Percentiles rank a stretch among this genome's conserved stretches.
Conservation (phyloP, 2,329 filamentous ascomycete species). For the Plenodomus tracheiphilus region DNA sequence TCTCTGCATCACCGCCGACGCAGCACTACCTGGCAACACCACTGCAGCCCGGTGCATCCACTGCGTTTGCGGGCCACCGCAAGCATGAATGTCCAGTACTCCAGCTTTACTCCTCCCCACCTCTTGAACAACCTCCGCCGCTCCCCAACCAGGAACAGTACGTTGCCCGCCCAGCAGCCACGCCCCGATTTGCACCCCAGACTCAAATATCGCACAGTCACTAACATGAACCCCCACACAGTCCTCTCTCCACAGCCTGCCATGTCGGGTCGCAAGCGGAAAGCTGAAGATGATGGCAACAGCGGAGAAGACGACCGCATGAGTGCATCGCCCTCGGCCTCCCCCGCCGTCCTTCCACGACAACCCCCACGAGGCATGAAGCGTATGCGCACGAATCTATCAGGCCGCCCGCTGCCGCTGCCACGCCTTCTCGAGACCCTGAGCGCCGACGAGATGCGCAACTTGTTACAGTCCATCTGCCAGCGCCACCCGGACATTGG, state of each 20-base stretch:
- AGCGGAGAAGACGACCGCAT: conserved; percentile 75
- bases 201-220: neutral
- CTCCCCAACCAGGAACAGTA: conserved; percentile 64
- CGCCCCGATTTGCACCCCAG: conserved; percentile 6
- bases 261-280: conserved; percentile 72
- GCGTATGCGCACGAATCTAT: conserved; percentile 68
- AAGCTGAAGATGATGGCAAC: conserved; percentile 72
- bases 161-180: conserved; percentile 30
- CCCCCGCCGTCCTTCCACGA: conserved; percentile 73
- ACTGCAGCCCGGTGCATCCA: conserved; percentile 15
- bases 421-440: conserved; percentile 91
- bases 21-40: conserved; percentile 5
- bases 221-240: conserved; percentile 19
- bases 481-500: conserved; percentile 85
- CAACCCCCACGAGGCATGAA: conserved; percentile 62
- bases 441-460: conserved; percentile 79
- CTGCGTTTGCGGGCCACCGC: conserved; percentile 27
- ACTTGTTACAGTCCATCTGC: conserved; percentile 87
- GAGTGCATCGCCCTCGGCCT: conserved; percentile 83
- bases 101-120: conserved; percentile 64
- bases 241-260: conserved; percentile 43
- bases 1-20: conserved; percentile 1
- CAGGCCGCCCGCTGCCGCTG: conserved; percentile 66
- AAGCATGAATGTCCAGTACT: conserved; percentile 65
- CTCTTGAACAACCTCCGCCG: conserved; percentile 60